phyloP scores from a whole-genome alignment of 2,329 filamentous ascomycete species.

The Aspergillus fischeri region DNA sequence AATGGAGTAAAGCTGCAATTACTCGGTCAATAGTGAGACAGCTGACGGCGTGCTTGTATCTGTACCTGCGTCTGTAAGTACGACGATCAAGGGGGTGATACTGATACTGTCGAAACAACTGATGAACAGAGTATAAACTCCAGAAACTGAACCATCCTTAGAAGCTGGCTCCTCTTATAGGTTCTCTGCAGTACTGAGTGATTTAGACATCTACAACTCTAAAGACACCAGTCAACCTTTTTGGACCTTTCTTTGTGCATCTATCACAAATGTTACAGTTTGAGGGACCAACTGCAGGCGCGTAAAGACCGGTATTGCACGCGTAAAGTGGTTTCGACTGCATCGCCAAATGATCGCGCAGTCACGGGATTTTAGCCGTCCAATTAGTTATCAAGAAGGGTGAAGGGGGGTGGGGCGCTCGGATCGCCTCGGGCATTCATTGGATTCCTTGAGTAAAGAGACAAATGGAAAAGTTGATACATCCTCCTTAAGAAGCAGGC shows the following conservation, averaged over 20 bases:
- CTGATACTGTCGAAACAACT: not conserved
- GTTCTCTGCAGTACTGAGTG: not conserved
- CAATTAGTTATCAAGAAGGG: constrained; percentile 15
- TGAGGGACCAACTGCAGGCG: constrained; percentile 24
- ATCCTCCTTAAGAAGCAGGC: not conserved
- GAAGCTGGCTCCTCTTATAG: not conserved
- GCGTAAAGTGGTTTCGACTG: constrained; percentile 29
- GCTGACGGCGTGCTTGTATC: not conserved
- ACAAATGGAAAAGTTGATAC: not conserved
- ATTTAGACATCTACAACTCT: not conserved
- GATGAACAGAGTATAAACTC: not conserved
- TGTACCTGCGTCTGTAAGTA: not conserved
- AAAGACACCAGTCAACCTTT: not conserved
- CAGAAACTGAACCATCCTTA: not conserved
- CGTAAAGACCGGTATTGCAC: constrained; percentile 20
- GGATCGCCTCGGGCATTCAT: not conserved
- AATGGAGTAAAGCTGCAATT: not conserved
- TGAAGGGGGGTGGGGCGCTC: not conserved
- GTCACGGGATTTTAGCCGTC: constrained; percentile 27
- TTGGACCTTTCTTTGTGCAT: not conserved
- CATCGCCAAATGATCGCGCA: constrained; percentile 36
- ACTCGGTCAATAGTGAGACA: not conserved
- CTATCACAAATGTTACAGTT: constrained; percentile 8
- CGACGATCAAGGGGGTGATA: not conserved
- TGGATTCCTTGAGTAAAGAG: not conserved